Evolutionary conservation across 1,139 yeast species (phyloP), one percentile per base, ranked within the genome.

Genomic region (Kodamaea anthophila): DNA sequence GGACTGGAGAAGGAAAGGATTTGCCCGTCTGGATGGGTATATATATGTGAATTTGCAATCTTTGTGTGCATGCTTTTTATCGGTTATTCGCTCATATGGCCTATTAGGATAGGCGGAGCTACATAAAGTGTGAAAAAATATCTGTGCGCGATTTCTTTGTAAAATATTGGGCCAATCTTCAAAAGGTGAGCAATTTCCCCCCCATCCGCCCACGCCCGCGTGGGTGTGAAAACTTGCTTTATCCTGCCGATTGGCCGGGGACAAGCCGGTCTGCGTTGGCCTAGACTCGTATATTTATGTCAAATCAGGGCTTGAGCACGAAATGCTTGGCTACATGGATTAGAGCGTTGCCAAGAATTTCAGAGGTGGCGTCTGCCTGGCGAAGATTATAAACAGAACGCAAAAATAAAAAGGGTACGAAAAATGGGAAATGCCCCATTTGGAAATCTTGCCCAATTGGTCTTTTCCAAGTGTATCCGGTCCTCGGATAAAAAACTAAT

Each of bases 141-240:
- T 16, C 18, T 9, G 6, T 16, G 19, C 15, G 27, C 21, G 21
- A 16, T 15, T 18, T 24, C 10, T 5, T n/a, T n/a, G n/a, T n/a
- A n/a, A n/a, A n/a, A n/a, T n/a, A n/a, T n/a, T 10, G 13, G 9
- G 18, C 13, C 16, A 32, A 32, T 32, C 34, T 32, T 32, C 34
- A 32, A 32, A 32, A 32, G 21, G 18, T 15, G 9, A 2, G 29
- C 29, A 32, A 32, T 32, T 21, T 29, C 34, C 34, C 21, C n/a
- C n/a, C n/a, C n/a, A n/a, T n/a, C n/a, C n/a, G n/a, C n/a, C n/a
- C n/a, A n/a, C n/a, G n/a, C n/a, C n/a, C n/a, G n/a, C n/a, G n/a
- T n/a, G n/a, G n/a, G n/a, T n/a, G n/a, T n/a, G n/a, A n/a, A n/a
- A n/a, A n/a, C n/a, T n/a, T n/a, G n/a, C n/a, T n/a, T n/a, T n/a